Percentiles rank a stretch among this genome's conserved stretches.
These are phyloP conservation scores for Mycena galericulata DNA, from an alignment of 768 basidiomycete genomes.

Conservation along the genomic window DNA sequence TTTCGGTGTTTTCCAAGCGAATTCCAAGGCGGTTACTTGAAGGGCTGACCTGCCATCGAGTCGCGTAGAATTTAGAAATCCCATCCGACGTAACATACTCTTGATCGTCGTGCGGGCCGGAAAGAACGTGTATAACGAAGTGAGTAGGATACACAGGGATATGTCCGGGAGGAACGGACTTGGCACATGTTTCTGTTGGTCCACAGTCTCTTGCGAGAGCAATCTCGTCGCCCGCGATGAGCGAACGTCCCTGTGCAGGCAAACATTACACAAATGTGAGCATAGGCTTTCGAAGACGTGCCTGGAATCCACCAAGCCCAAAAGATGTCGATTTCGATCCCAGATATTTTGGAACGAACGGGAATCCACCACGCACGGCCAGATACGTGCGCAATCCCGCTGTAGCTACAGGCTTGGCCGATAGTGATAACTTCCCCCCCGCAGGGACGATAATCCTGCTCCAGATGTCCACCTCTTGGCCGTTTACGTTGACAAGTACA, in stretches of 20 bases:
- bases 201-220: constrained; percentile 48
- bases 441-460: constrained; percentile 58
- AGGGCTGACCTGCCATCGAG: constrained; percentile 64
- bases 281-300: constrained; percentile 37
- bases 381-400: constrained; percentile 68
- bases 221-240: constrained; percentile 64
- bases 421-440: constrained; percentile 57
- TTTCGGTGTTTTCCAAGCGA: constrained; percentile 58
- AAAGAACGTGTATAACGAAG: constrained; percentile 66
- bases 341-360: constrained; percentile 64
- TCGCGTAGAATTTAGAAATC: constrained; percentile 61
- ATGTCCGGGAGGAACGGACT: constrained; percentile 42
- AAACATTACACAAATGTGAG: background rate
- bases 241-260: constrained; percentile 59
- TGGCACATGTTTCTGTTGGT: constrained; percentile 36
- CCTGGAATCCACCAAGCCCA: constrained; percentile 72
- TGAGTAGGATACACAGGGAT: constrained; percentile 60
- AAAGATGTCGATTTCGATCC: constrained; percentile 76
- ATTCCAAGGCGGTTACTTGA: constrained; percentile 76
- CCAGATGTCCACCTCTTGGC: constrained; percentile 58
- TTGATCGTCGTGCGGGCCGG: constrained; percentile 73
- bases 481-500: constrained; percentile 57
- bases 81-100: constrained; percentile 65
- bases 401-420: constrained; percentile 37
- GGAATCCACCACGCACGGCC: constrained; percentile 70